Percentiles rank a stretch among this genome's conserved stretches.
Conservation (phyloP, 83 land plant species). For the Thuja plicata region DNA sequence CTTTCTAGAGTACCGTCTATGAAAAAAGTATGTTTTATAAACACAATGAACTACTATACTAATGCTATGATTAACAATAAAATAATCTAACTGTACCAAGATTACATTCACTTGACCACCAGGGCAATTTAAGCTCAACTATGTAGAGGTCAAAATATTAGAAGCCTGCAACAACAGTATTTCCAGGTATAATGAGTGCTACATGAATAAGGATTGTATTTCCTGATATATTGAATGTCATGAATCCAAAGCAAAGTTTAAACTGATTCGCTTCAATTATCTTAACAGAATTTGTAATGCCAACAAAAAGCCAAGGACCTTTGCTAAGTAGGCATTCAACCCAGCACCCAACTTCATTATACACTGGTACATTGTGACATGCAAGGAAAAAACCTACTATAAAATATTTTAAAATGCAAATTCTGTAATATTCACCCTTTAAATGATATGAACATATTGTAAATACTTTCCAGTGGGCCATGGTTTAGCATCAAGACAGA, state of each 20-base stretch:
- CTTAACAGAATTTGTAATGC: constrained; percentile 82
- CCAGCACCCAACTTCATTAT: constrained; percentile 67
- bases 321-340: constrained; percentile 88
- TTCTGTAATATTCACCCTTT: not conserved
- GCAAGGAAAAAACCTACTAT: not conserved
- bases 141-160: constrained; percentile 67
- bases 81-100: not conserved
- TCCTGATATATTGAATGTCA: not conserved
- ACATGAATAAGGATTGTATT: not conserved
- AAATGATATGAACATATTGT: not conserved
- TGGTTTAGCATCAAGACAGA: not conserved
- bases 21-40: not conserved
- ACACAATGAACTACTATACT: not conserved
- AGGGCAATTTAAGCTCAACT: constrained; percentile 78
- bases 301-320: constrained; percentile 94
- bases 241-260: constrained; percentile 9
- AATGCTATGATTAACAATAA: constrained; percentile 3
- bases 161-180: constrained; percentile 61
- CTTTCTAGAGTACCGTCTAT: not conserved
- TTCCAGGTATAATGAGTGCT: not conserved
- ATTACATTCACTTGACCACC: constrained; percentile 86
- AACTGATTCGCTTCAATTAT: constrained; percentile 26
- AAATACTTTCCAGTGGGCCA: not conserved
- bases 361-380: constrained; percentile 53
- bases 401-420: not conserved